Evolutionary conservation across 2,329 filamentous ascomycete genomes (phyloP).

Genomic region (Pezicula radicicola): DNA sequence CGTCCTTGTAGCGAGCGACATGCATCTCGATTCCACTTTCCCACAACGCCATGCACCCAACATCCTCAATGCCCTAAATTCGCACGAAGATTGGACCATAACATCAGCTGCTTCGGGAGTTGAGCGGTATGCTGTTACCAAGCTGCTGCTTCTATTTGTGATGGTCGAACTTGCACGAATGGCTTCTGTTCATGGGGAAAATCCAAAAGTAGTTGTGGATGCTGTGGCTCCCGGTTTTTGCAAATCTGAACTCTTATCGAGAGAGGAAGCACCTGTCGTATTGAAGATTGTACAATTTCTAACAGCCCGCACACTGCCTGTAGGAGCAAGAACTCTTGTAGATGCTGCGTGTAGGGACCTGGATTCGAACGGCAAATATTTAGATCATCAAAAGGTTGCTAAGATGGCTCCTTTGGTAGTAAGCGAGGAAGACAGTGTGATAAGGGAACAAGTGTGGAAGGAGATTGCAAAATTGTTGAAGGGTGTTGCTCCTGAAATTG

Average conservation of each 20-base stretch:
- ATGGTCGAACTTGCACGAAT: constrained; percentile 17
- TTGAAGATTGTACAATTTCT: constrained; percentile 4
- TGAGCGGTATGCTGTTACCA: constrained; percentile 23
- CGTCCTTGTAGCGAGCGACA: constrained; percentile 37
- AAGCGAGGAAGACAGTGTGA: not conserved
- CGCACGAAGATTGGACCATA: not conserved
- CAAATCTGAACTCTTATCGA: constrained; percentile 20
- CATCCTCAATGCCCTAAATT: constrained; percentile 9
- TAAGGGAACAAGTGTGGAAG: constrained; percentile 1
- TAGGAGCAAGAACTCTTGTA: constrained; percentile 20
- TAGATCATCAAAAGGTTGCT: constrained; percentile 13
- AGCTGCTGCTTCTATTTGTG: constrained; percentile 20
- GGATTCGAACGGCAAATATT: constrained; percentile 19
- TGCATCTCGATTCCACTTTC: constrained; percentile 31
- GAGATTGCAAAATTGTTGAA: not conserved
- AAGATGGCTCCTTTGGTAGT: not conserved
- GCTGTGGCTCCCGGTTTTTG: constrained; percentile 26
- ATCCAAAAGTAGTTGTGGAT: constrained; percentile 21
- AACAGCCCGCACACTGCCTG: constrained; percentile 15
- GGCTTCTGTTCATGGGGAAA: constrained; percentile 10
- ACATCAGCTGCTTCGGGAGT: not conserved
- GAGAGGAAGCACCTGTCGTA: constrained; percentile 2
- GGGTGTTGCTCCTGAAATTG: too few relatives aligned
- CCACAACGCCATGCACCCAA: constrained; percentile 25
- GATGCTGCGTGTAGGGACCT: constrained; percentile 15